A percentile compares a stretch with the other conserved stretches of the same genome.
Conservation (phyloP, 23 red algal genomes). For the Gracilariopsis chorda region DNA sequence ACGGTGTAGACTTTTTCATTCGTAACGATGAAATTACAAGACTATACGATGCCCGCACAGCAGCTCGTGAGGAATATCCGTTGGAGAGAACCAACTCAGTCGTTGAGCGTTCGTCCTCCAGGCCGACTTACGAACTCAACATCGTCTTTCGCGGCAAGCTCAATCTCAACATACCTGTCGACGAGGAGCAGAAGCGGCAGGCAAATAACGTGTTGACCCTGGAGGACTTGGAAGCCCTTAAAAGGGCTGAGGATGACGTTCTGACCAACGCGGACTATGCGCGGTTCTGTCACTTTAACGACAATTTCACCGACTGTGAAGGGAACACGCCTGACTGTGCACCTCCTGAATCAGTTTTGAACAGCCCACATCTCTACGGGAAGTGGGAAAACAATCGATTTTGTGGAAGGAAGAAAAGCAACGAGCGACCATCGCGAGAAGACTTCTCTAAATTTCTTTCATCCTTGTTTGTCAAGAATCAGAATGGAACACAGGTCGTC, state of each 20-base stretch:
- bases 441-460: conserved; percentile 1
- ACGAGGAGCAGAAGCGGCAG: neutral
- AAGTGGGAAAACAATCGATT: neutral
- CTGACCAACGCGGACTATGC: neutral
- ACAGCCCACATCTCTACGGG: conserved; percentile 34
- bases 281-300: conserved; percentile 13
- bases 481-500: neutral
- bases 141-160: conserved; percentile 42
- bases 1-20: conserved; percentile 37
- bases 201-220: conserved; percentile 24
- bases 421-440: neutral
- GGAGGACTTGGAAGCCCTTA: neutral
- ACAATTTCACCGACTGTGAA: neutral
- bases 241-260: conserved; percentile 14
- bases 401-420: conserved; percentile 11
- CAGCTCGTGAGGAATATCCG: conserved; percentile 32
- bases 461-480: neutral
- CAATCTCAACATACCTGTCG: neutral
- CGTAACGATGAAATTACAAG: conserved; percentile 35
- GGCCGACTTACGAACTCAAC: neutral
- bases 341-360: neutral
- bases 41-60: conserved; percentile 28
- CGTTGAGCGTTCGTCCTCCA: neutral
- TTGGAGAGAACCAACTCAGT: neutral
- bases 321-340: neutral